A percentile compares a stretch with the other conserved stretches of the same genome.
Conservation (phyloP, 148 eudicot species). For the Diospyros lotus region DNA sequence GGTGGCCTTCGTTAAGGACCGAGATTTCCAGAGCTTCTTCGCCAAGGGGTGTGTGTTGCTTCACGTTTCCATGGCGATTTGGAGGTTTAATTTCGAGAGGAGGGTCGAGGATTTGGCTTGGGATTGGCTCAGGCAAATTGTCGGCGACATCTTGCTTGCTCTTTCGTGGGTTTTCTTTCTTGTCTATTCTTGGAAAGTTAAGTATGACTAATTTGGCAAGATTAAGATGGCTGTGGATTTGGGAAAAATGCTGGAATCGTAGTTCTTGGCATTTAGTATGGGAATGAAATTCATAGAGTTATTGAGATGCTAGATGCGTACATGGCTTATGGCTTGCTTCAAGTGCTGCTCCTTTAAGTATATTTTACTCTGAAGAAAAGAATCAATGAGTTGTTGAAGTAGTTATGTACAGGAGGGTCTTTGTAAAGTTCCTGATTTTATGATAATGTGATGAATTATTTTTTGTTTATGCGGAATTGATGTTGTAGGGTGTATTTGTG, state of each 20-base stretch:
- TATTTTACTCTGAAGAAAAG: too few relatives aligned
- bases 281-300: not conserved
- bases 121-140: constrained; percentile 21
- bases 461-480: not conserved
- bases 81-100: constrained; percentile 20
- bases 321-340: too few relatives aligned
- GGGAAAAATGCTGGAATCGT: not conserved
- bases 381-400: not conserved
- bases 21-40: constrained; percentile 13
- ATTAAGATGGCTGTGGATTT: not conserved
- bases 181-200: constrained; percentile 21
- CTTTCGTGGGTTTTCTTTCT: constrained; percentile 28
- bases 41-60: constrained; percentile 15
- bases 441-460: not conserved
- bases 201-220: constrained; percentile 12
- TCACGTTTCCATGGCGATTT: constrained; percentile 15
- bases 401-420: not conserved
- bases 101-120: constrained; percentile 20
- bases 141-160: constrained; percentile 18
- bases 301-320: too few relatives aligned
- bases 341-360: too few relatives aligned
- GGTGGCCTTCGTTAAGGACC: constrained; percentile 13
- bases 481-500: not conserved
- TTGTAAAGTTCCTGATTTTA: not conserved
- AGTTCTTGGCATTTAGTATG: not conserved